Percentiles rank a stretch among this genome's conserved stretches.
Evolutionary conservation across 75 land plant genomes (phyloP).

Genomic region (Adiantum capillusveneris): DNA sequence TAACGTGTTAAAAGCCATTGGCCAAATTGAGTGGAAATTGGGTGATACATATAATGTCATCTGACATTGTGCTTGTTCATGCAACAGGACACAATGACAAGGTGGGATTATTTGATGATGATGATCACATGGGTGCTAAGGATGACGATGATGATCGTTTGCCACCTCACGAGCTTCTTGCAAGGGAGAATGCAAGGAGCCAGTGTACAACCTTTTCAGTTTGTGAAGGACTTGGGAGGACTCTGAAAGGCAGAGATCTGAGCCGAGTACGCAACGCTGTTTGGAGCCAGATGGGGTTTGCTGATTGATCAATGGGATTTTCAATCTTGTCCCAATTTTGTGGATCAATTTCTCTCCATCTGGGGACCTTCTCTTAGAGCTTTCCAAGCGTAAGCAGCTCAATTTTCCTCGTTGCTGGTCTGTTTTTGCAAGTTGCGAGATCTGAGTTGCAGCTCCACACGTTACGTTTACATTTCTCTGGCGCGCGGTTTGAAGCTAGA

Average conservation of each 20-base stretch:
- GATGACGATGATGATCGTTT: slow-evolving; percentile 28
- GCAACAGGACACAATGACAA: too few species aligned
- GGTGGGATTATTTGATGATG: slow-evolving; percentile 9
- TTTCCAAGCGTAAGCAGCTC: neutral
- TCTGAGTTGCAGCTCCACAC: neutral
- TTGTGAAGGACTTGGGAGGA: slow-evolving; percentile 51
- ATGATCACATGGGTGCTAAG: slow-evolving; percentile 22
- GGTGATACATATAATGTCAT: too few species aligned
- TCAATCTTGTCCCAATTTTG: neutral
- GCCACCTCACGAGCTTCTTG: slow-evolving; percentile 53
- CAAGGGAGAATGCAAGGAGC: slow-evolving; percentile 38
- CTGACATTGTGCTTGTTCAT: too few species aligned
- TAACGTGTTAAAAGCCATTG: too few species aligned
- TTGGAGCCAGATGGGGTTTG: slow-evolving; percentile 46
- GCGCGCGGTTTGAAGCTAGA: neutral
- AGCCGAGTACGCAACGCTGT: slow-evolving; percentile 56
- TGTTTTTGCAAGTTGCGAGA: neutral
- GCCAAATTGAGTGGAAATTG: too few species aligned
- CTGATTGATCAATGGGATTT: slow-evolving; percentile 18
- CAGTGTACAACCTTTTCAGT: slow-evolving; percentile 44
- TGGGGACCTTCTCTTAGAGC: neutral
- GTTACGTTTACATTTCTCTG: neutral
- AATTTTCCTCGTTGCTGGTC: neutral
- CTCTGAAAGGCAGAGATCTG: slow-evolving; percentile 62
- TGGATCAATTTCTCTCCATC: neutral